Conservation (phyloP, 2,329 filamentous ascomycete species). For the Clarireedia monteithiana region DNA sequence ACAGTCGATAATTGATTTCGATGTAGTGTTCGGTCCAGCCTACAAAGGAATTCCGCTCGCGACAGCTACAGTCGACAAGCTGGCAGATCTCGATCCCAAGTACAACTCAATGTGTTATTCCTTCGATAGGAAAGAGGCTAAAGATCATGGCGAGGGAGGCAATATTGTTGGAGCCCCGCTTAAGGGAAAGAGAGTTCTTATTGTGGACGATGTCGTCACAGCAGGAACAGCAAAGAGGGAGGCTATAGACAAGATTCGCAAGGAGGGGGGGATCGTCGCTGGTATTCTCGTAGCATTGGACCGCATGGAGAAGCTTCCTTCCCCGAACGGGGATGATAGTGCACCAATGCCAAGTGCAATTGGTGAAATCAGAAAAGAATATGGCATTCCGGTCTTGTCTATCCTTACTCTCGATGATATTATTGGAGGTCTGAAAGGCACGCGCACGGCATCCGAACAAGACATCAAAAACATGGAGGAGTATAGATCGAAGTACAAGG, state of each 20-base stretch:
- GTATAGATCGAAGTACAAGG: constrained; percentile 61
- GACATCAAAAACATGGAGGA: constrained; percentile 63
- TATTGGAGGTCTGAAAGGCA: constrained; percentile 56
- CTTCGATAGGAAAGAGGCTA: constrained; percentile 94
- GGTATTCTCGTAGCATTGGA: constrained; percentile 87
- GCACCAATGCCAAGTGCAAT: constrained; percentile 71
- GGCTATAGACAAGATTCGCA: constrained; percentile 80
- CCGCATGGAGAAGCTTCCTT: constrained; percentile 73
- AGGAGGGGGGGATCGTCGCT: constrained; percentile 75
- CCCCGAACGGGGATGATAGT: constrained; percentile 41
- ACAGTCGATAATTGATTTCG: constrained; percentile 48
- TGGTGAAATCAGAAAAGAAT: constrained; percentile 76
- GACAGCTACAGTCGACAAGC: constrained; percentile 65
- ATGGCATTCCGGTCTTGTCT: constrained; percentile 72
- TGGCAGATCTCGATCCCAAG: constrained; percentile 60
- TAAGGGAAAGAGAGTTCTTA: constrained; percentile 76
- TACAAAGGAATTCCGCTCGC: constrained; percentile 98
- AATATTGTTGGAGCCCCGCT: constrained; percentile 83
- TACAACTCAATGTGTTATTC: constrained; percentile 71
- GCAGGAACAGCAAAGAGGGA: constrained; percentile 92
- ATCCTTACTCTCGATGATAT: constrained; percentile 84
- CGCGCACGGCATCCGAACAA: constrained; percentile 51
- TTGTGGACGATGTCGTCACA: constrained; percentile 95
- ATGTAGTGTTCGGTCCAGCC: constrained; percentile 86
- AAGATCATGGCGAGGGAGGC: constrained; percentile 92